These are phyloP conservation scores for Trichoderma lentiforme DNA, from an alignment of 2,329 filamentous ascomycete species.

Conservation along the genomic window DNA sequence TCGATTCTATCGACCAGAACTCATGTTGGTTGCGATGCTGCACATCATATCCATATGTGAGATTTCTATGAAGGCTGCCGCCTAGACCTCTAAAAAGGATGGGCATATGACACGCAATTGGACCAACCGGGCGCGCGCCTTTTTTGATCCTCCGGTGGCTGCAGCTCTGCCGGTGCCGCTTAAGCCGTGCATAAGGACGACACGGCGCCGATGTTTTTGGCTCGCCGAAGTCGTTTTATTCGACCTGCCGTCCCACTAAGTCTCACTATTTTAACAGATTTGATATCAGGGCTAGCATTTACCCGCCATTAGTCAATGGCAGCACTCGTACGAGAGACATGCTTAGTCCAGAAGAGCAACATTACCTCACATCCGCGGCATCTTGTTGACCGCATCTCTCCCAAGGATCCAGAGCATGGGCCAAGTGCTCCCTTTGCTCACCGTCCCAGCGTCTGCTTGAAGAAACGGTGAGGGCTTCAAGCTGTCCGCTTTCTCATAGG, in stretches of 20 bases:
- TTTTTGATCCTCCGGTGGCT: neutral
- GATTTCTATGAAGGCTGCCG: neutral
- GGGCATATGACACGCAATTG: neutral
- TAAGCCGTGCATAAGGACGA: neutral
- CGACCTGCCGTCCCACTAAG: neutral
- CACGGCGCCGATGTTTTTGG: neutral
- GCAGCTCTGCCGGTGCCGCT: conserved; percentile 10
- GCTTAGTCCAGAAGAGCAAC: neutral
- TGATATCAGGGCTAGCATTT: neutral
- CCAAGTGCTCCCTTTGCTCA: neutral
- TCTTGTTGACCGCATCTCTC: neutral
- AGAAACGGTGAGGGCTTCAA: conserved; percentile 4
- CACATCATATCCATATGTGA: neutral
- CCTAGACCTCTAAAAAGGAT: neutral
- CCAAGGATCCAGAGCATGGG: neutral
- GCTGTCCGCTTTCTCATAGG: neutral
- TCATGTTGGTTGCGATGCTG: neutral
- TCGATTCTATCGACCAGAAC: neutral
- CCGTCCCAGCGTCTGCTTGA: neutral
- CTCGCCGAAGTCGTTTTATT: neutral
- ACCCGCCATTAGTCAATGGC: neutral
- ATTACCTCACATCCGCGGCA: neutral
- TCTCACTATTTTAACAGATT: neutral
- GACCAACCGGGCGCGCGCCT: neutral
- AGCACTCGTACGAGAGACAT: neutral